phyloP scores from a whole-genome alignment of 2,329 filamentous ascomycete species.

The Botryotinia globosa region DNA sequence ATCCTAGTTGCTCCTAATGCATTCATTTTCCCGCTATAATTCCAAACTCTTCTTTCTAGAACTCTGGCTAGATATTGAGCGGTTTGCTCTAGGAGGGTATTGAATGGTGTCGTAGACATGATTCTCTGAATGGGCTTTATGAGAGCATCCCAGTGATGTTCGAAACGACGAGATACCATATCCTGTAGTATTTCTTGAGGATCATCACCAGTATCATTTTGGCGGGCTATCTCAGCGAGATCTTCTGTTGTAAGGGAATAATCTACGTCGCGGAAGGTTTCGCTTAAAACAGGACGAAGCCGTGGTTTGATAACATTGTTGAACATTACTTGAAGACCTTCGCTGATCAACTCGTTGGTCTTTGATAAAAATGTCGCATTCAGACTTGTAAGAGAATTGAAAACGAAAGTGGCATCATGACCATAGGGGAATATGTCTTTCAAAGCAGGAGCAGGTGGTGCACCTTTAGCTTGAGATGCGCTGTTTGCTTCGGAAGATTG shows the following conservation, averaged over 20 bases:
- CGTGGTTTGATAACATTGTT: slow-evolving; percentile 83
- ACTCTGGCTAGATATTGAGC: slow-evolving; percentile 44
- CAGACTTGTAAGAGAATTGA: slow-evolving; percentile 64
- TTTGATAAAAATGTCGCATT: slow-evolving; percentile 72
- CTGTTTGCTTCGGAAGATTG: slow-evolving; percentile 39
- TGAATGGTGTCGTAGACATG: slow-evolving; percentile 73
- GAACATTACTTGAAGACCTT: slow-evolving; percentile 83
- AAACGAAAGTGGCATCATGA: slow-evolving; percentile 68
- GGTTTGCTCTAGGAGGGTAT: slow-evolving; percentile 58
- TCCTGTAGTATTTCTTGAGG: slow-evolving; percentile 53
- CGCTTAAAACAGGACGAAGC: slow-evolving; percentile 77
- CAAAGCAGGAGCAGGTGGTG: slow-evolving; percentile 41
- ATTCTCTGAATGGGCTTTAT: slow-evolving; percentile 82
- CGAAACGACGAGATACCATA: slow-evolving; percentile 74
- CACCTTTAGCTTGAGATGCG: slow-evolving; percentile 7
- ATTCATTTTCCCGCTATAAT: slow-evolving; percentile 71
- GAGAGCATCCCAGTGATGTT: slow-evolving; percentile 79
- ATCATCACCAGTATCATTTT: slow-evolving; percentile 48
- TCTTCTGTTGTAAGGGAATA: slow-evolving; percentile 70
- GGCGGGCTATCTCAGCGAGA: slow-evolving; percentile 52
- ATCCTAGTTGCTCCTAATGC: slow-evolving; percentile 78
- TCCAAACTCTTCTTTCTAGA: slow-evolving; percentile 84
- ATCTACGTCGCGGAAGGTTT: slow-evolving; percentile 89
- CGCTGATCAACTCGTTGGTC: slow-evolving; percentile 74
- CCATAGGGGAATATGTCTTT: slow-evolving; percentile 75